Evolutionary conservation across 176 grass and related monocot species (phyloP).

Genomic region (Musa acuminata): DNA sequence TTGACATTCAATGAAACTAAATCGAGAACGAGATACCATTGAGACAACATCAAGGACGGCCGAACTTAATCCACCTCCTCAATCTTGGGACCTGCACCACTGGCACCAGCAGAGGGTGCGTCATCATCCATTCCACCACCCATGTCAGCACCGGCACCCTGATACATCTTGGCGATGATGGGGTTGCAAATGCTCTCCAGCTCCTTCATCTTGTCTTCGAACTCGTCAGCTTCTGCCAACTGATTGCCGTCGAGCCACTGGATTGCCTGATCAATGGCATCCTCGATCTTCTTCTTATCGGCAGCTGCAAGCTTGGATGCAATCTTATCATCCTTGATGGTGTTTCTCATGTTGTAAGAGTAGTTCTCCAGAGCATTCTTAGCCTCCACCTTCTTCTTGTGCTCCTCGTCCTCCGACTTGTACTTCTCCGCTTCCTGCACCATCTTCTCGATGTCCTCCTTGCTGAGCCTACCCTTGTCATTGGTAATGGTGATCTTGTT

Average conservation of each 20-base stretch:
- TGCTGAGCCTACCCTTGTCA: slow-evolving; percentile 10
- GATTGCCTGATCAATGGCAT: background rate
- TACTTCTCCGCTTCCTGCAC: slow-evolving; percentile 3
- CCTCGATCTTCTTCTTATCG: slow-evolving; percentile 2
- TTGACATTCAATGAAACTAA: background rate
- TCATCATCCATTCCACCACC: background rate
- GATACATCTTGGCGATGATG: background rate
- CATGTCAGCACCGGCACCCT: background rate
- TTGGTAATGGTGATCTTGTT: slow-evolving; percentile 8
- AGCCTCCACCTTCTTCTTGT: slow-evolving; percentile 1
- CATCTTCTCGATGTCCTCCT: slow-evolving; percentile 12
- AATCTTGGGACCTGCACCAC: background rate
- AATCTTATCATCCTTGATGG: background rate
- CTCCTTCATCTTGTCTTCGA: slow-evolving; percentile 14
- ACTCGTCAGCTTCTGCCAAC: background rate
- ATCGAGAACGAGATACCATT: background rate
- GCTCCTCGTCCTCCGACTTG: slow-evolving; percentile 4
- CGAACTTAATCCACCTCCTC: background rate
- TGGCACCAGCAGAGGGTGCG: background rate
- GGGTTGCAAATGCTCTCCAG: background rate
- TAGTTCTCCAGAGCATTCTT: slow-evolving; percentile 3
- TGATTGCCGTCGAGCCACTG: slow-evolving; percentile 1
- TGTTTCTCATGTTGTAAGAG: slow-evolving; percentile 2
- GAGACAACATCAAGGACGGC: background rate
- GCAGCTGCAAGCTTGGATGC: background rate